A percentile compares a stretch with the other conserved stretches of the same genome.
These are phyloP conservation scores for Oidiodendron maius DNA, from an alignment of 495 filamentous ascomycete species.

Conservation along the genomic window DNA sequence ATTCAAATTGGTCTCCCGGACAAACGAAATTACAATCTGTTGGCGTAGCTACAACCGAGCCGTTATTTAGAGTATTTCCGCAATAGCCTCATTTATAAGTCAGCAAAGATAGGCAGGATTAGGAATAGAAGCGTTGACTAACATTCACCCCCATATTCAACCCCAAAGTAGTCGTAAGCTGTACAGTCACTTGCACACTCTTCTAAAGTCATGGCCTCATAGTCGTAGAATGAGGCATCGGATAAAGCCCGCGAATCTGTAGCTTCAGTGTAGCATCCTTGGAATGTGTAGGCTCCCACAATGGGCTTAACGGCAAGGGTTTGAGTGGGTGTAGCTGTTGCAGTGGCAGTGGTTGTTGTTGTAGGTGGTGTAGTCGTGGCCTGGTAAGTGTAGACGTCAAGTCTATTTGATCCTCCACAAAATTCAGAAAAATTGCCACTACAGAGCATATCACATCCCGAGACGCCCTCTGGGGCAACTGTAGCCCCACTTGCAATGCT, in stretches of 20 bases:
- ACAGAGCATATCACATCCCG: slow-evolving; percentile 50
- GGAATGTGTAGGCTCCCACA: slow-evolving; percentile 35
- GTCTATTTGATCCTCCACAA: slow-evolving; percentile 47
- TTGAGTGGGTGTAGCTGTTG: slow-evolving; percentile 6
- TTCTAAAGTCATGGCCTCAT: slow-evolving; percentile 28
- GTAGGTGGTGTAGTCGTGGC: not conserved
- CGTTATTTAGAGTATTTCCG: slow-evolving; percentile 18
- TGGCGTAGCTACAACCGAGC: slow-evolving; percentile 17
- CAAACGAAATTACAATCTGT: slow-evolving; percentile 26
- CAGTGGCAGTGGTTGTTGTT: not conserved
- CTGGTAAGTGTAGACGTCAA: slow-evolving; percentile 44
- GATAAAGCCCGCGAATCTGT: slow-evolving; percentile 8
- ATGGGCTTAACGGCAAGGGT: slow-evolving; percentile 5
- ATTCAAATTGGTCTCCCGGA: slow-evolving; percentile 24
- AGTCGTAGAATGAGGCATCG: not conserved
- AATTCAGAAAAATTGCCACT: slow-evolving; percentile 46
- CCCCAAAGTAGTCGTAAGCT: slow-evolving; percentile 27
- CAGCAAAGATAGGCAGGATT: not conserved
- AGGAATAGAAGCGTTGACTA: not conserved
- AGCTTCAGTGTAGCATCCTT: slow-evolving; percentile 42
- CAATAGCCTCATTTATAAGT: slow-evolving; percentile 8
- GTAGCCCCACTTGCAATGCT: slow-evolving; percentile 22
- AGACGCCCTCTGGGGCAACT: slow-evolving; percentile 2
- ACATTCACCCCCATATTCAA: slow-evolving; percentile 27
- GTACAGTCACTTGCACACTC: slow-evolving; percentile 28